These are phyloP conservation scores for Colletotrichum sp. DNA, from an alignment of 2,329 filamentous ascomycete genomes.

Conservation along the genomic window DNA sequence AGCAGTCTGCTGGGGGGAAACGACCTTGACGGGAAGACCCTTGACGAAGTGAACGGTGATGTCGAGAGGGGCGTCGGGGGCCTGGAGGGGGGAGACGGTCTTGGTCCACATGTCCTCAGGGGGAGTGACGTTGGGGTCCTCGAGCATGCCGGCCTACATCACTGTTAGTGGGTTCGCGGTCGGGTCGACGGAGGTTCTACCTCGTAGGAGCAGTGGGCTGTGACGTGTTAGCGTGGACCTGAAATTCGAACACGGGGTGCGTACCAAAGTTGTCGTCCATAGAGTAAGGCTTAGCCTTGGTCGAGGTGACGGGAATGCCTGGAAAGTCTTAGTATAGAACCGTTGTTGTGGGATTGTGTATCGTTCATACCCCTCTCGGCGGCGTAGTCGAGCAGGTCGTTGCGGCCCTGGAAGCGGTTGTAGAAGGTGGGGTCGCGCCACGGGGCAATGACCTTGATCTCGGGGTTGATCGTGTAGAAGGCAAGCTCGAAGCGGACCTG, in stretches of 20 bases:
- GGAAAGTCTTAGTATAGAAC: neutral
- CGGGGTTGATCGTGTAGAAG: conserved; percentile 34
- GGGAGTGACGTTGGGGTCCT: conserved; percentile 61
- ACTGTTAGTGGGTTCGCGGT: conserved; percentile 36
- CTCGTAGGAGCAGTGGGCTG: conserved; percentile 79
- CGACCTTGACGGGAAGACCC: conserved; percentile 69
- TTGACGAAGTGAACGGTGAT: conserved; percentile 70
- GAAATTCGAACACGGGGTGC: neutral
- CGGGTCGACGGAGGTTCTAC: conserved; percentile 58
- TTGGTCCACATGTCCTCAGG: conserved; percentile 76
- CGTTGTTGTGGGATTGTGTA: too few species aligned
- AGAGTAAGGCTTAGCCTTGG: conserved; percentile 61
- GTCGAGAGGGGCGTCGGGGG: conserved; percentile 67
- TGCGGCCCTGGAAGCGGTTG: conserved; percentile 71
- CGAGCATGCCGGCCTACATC: conserved; percentile 56
- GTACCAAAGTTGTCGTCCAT: conserved; percentile 48
- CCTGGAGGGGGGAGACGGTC: conserved; percentile 59
- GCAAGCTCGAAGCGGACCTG: conserved; percentile 44
- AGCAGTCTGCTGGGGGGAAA: too few species aligned
- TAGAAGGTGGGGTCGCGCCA: conserved; percentile 75
- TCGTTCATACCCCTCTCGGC: conserved; percentile 47
- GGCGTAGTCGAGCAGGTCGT: conserved; percentile 76
- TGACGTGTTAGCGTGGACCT: conserved; percentile 50
- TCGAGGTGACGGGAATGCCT: conserved; percentile 72
- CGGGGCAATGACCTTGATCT: conserved; percentile 72